These are phyloP conservation scores for Kluyveromyces wickerhamii DNA, from an alignment of 805 yeast species.

Conservation along the genomic window DNA sequence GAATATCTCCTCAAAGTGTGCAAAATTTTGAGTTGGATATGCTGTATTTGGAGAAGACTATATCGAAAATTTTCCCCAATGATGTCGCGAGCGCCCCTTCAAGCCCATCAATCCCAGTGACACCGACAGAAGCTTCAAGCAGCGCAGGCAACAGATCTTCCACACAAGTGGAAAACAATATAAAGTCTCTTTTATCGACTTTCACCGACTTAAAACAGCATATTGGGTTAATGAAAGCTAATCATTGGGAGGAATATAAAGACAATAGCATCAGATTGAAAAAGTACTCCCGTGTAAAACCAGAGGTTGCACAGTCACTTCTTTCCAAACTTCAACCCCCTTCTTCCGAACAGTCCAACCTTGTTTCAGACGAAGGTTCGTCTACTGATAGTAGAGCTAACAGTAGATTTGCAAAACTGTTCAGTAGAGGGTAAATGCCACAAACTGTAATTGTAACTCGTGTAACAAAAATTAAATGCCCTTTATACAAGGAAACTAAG, in stretches of 20 bases:
- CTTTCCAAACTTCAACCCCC: conserved; percentile 38
- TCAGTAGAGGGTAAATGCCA: conserved; percentile 20
- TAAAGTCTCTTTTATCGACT: conserved; percentile 57
- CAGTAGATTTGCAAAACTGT: conserved; percentile 22
- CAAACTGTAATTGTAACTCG: no score
- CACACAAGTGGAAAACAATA: conserved; percentile 25
- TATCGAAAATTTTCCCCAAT: conserved; percentile 30
- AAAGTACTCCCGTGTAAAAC: conserved; percentile 65
- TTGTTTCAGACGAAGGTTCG: conserved; percentile 4
- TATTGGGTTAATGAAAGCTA: conserved; percentile 59
- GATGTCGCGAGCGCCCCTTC: conserved; percentile 16
- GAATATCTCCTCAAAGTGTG: conserved; percentile 50
- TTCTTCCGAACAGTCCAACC: conserved; percentile 5
- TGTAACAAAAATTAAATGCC: no score
- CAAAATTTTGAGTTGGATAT: conserved; percentile 77
- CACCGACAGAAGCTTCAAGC: conserved; percentile 6
- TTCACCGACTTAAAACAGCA: conserved; percentile 75
- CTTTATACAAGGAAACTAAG: no score
- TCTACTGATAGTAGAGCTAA: conserved; percentile 7
- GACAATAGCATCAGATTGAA: conserved; percentile 49
- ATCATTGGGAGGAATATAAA: conserved; percentile 55
- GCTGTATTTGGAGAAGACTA: conserved; percentile 56
- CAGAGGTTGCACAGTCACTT: conserved; percentile 58
- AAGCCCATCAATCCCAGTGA: conserved; percentile 16
- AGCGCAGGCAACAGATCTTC: conserved; percentile 14